A percentile compares a stretch with the other conserved stretches of the same genome.
These are phyloP conservation scores for Penicillium sp. DNA, from an alignment of 2,329 filamentous ascomycete species.

Conservation along the genomic window DNA sequence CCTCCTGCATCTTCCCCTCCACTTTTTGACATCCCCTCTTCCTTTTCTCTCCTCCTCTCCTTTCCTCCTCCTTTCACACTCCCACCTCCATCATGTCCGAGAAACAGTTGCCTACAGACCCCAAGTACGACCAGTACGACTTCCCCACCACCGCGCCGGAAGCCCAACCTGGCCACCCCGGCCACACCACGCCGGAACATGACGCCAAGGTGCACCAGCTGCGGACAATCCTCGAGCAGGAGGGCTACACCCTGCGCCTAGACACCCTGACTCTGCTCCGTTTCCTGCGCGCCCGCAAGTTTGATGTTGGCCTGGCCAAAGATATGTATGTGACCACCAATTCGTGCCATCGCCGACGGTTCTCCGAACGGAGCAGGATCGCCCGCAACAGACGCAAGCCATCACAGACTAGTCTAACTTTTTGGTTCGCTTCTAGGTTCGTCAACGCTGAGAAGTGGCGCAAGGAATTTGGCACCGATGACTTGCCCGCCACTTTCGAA, in stretches of 20 bases:
- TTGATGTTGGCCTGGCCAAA: slow-evolving; percentile 82
- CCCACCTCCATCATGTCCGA: slow-evolving; percentile 35
- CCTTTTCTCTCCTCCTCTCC: slow-evolving; percentile 5
- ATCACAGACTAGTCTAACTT: background rate
- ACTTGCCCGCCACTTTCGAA: slow-evolving; percentile 78
- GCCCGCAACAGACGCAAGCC: background rate
- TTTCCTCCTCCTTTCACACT: slow-evolving; percentile 11
- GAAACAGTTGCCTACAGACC: slow-evolving; percentile 61
- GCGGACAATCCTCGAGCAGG: slow-evolving; percentile 79
- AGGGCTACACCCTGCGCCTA: slow-evolving; percentile 79
- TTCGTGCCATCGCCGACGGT: slow-evolving; percentile 1
- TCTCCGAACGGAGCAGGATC: background rate
- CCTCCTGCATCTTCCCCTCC: slow-evolving; percentile 19
- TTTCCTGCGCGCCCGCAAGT: slow-evolving; percentile 93
- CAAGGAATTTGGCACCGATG: slow-evolving; percentile 81
- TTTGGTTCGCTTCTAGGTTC: slow-evolving; percentile 66
- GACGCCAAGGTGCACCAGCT: slow-evolving; percentile 89
- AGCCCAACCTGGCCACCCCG: slow-evolving; percentile 77
- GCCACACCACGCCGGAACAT: slow-evolving; percentile 82
- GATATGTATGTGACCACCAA: slow-evolving; percentile 71
- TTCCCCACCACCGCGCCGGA: slow-evolving; percentile 79
- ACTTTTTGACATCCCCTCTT: slow-evolving; percentile 4
- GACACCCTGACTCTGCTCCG: slow-evolving; percentile 92
- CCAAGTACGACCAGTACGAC: slow-evolving; percentile 96
- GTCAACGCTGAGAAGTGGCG: slow-evolving; percentile 89